Base-by-base conservation (phyloP, 2,329 filamentous ascomycete genomes). In the Hypoxylon sp. region DNA sequence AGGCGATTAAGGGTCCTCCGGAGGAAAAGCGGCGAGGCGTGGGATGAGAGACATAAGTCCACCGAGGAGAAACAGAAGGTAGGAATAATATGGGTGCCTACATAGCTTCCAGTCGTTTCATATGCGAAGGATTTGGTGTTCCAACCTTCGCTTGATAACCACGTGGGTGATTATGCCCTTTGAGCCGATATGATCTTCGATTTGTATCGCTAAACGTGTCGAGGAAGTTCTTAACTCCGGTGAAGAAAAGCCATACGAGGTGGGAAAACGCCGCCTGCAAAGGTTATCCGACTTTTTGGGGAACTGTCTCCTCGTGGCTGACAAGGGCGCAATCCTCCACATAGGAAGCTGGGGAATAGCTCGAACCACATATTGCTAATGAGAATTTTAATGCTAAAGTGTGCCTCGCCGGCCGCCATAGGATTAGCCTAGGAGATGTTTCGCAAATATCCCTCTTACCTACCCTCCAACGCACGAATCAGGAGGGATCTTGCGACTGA, bases 401-500 rank as follows among this genome's bases (percentile, higher is more conserved):
- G 46, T 39, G 26, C 42, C 26, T 22, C 37, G 10, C 19, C 13
- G 22, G 39, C 22, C 35, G 22, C 44, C 2, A 37, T 29, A 17
- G 17, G 11, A 44, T 42, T 52, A 19, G 31, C 19, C 46, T 37
- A 53, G n/a, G 31, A 19, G 9, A n/a, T n/a, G 39, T 53, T 55
- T 37, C 22, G 50, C 24, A 46, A 52, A 33, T 22, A 67, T 59
- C 22, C 31, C 35, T 55, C 63, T 66, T 63, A 60, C 59, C 24
- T 57, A 63, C 63, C 24, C 42, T 17, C n/a, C 17, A 31, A 42
- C 35, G 24, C 35, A 37, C 54, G 50, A 57, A 63, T 53, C 50
- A 39, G 24, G 44, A 6, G 39, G 29, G 37, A 31, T 51, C 9
- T 48, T 59, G 39, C 42, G 26, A 57, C 13, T 29, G 29, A 13